Percentiles rank a stretch among this genome's conserved stretches.
Evolutionary conservation across 2,329 filamentous ascomycete genomes (phyloP).

Genomic region (Celoporthe dispersa): DNA sequence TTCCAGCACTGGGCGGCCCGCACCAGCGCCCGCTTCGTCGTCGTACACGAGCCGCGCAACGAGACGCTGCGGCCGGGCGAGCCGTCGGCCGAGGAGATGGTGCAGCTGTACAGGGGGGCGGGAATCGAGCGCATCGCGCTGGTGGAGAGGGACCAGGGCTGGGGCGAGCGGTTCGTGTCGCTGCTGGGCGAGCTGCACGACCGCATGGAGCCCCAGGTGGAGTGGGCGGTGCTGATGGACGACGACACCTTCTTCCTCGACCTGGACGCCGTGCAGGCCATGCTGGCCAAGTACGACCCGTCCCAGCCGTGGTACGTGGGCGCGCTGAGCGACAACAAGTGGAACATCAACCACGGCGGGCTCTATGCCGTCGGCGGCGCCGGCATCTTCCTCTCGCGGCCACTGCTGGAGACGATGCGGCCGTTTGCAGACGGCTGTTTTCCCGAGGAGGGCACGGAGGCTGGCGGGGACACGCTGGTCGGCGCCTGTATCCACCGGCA

Average conservation of each 20-base stretch:
- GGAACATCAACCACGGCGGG: constrained; percentile 46
- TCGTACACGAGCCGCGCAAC: constrained; percentile 28
- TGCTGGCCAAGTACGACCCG: constrained; percentile 44
- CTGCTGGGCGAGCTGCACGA: constrained; percentile 23
- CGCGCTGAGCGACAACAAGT: constrained; percentile 46
- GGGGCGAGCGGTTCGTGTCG: constrained; percentile 27
- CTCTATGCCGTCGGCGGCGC: constrained; percentile 50
- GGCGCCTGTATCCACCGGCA: constrained; percentile 47
- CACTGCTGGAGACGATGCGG: constrained; percentile 42
- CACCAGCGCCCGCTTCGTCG: constrained; percentile 28
- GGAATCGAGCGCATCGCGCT: constrained; percentile 22
- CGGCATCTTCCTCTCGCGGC: constrained; percentile 48
- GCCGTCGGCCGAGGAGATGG: constrained; percentile 21
- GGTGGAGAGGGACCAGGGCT: constrained; percentile 20
- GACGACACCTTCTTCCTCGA: constrained; percentile 52
- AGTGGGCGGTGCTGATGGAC: constrained; percentile 48
- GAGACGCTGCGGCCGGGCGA: constrained; percentile 24
- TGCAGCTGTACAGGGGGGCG: constrained; percentile 18
- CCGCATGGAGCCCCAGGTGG: constrained; percentile 33
- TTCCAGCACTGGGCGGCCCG: constrained; percentile 30
- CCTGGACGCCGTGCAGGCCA: constrained; percentile 42
- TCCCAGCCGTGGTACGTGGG: constrained; percentile 46
- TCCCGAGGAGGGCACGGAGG: constrained; percentile 31
- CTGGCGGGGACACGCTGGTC: constrained; percentile 44
- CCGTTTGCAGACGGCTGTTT: constrained; percentile 43